A percentile compares a stretch with the other conserved stretches of the same genome.
These are phyloP conservation scores for Lyophyllum atratum DNA, from an alignment of 768 basidiomycete genomes.

Conservation along the genomic window DNA sequence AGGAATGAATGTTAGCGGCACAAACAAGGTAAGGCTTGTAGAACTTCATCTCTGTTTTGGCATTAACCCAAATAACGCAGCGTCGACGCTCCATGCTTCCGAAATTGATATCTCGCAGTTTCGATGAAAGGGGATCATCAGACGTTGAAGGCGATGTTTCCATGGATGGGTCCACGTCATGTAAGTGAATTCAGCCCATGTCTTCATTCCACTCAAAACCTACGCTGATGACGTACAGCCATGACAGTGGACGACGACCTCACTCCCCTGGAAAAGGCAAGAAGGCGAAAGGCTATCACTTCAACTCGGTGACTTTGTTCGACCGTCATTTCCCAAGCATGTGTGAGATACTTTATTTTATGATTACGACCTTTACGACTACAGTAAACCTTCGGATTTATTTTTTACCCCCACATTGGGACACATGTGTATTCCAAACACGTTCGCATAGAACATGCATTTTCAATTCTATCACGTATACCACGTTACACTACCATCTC, in stretches of 20 bases:
- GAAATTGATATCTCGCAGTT: conserved; percentile 46
- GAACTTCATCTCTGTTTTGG: not conserved
- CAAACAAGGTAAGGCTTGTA: conserved; percentile 54
- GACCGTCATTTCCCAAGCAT: not conserved
- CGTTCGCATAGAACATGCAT: not conserved
- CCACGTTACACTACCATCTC: not conserved
- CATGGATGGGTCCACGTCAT: conserved; percentile 46
- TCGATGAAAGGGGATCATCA: conserved; percentile 22
- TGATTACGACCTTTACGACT: conserved; percentile 11
- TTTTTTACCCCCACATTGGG: not conserved
- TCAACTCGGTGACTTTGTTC: not conserved
- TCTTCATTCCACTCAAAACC: conserved; percentile 1
- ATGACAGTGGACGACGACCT: conserved; percentile 53
- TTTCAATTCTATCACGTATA: not conserved
- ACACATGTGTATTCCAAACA: not conserved
- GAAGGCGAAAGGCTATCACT: conserved; percentile 43
- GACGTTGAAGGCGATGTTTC: conserved; percentile 40
- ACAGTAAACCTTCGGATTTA: not conserved
- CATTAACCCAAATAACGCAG: conserved; percentile 33
- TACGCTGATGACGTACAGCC: conserved; percentile 30
- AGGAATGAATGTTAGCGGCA: conserved; percentile 56
- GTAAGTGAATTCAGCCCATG: conserved; percentile 27
- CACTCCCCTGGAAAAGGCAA: conserved; percentile 70
- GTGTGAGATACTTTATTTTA: not conserved
- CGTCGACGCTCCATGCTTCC: conserved; percentile 78